Evolutionary conservation across 129 eudicot genomes (phyloP).

Genomic region (Cynara cardunculus): DNA sequence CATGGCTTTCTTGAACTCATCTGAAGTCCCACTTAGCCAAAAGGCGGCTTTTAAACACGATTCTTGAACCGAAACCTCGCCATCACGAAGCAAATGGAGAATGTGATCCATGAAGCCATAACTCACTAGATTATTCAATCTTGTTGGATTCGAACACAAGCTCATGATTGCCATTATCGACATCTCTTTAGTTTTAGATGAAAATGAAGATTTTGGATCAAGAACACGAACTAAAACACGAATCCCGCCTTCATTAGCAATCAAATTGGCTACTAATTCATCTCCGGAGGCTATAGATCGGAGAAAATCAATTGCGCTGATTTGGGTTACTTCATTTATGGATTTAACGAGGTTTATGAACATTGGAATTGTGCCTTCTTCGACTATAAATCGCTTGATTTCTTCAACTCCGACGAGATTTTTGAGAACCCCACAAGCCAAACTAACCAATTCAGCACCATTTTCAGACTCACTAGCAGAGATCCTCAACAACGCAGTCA

Average conservation of each 20-base stretch:
- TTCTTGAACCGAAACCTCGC: conserved; percentile 49
- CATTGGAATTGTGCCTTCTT: conserved; percentile 37
- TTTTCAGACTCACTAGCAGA: conserved; percentile 10
- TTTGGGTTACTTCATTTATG: conserved; percentile 33
- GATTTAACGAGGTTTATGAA: conserved; percentile 29
- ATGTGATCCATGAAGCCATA: conserved; percentile 48
- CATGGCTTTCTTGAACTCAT: conserved; percentile 49
- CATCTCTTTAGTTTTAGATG: conserved; percentile 38
- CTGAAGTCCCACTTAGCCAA: conserved; percentile 60
- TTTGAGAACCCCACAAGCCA: conserved; percentile 48
- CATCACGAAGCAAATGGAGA: conserved; percentile 34
- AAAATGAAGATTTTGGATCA: conserved; percentile 39
- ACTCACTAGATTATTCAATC: conserved; percentile 20
- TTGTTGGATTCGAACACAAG: conserved; percentile 31
- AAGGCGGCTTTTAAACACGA: conserved; percentile 44
- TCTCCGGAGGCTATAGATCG: conserved; percentile 44
- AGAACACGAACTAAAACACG: conserved; percentile 34
- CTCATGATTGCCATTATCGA: conserved; percentile 44
- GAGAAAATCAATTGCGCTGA: conserved; percentile 39
- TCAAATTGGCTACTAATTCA: conserved; percentile 26
- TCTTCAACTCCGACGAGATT: conserved; percentile 49
- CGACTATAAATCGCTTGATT: conserved; percentile 49
- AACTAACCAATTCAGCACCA: conserved; percentile 29
- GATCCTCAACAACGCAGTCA: conserved; percentile 33
- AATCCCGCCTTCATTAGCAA: conserved; percentile 44